Conservation (phyloP, 768 basidiomycete species). For the Suillus clintonianus region DNA sequence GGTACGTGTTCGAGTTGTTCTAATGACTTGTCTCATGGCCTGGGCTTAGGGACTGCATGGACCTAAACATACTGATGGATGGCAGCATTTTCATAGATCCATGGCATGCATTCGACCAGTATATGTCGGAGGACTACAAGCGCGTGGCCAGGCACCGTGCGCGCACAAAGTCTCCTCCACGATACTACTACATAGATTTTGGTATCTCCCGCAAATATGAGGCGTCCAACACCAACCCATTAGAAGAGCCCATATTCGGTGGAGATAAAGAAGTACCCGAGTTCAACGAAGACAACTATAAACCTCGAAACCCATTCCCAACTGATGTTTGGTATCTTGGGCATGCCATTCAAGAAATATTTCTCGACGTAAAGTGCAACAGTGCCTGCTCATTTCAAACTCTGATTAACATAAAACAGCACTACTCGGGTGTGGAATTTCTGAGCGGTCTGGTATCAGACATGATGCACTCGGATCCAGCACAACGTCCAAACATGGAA, state of each 20-base stretch:
- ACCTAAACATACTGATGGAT: constrained; percentile 37
- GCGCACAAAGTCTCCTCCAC: constrained; percentile 28
- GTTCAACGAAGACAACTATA: constrained; percentile 23
- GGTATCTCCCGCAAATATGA: constrained; percentile 35
- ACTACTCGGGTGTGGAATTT: constrained; percentile 20
- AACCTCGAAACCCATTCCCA: constrained; percentile 40
- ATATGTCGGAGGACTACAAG: constrained; percentile 3
- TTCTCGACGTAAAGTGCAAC: constrained; percentile 29
- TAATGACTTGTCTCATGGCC: constrained; percentile 11
- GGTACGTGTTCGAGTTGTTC: constrained; percentile 23
- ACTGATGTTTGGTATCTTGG: constrained; percentile 48
- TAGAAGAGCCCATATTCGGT: constrained; percentile 33
- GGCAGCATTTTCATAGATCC: constrained; percentile 24
- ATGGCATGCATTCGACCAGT: constrained; percentile 23
- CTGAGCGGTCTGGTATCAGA: constrained; percentile 28
- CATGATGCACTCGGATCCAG: constrained; percentile 37
- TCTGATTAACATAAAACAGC: background rate
- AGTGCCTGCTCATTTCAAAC: background rate
- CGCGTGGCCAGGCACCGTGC: constrained; percentile 27
- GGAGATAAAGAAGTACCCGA: constrained; percentile 47
- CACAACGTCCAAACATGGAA: constrained; percentile 30
- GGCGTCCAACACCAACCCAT: constrained; percentile 24
- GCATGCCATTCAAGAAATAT: constrained; percentile 34
- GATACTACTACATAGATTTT: constrained; percentile 40
- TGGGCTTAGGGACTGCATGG: constrained; percentile 29